Conservation (phyloP, 148 eudicot species). For the Spergularia bocconei region DNA sequence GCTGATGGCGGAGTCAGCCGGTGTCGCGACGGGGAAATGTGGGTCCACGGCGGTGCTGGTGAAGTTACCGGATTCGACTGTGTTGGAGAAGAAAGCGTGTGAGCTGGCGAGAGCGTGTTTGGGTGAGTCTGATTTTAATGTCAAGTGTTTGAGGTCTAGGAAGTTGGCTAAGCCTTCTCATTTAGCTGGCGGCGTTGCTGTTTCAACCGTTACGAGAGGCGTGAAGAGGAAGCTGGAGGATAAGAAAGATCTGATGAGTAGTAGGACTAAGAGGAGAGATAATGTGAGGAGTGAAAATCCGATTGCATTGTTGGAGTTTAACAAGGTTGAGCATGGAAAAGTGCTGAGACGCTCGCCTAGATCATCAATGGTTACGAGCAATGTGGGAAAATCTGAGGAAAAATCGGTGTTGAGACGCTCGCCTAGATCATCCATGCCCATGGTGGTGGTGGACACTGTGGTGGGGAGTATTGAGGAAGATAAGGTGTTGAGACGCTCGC, state of each 20-base stretch:
- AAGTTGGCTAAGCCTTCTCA: background rate
- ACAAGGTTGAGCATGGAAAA: background rate
- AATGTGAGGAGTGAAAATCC: too few relatives aligned
- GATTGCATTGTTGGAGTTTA: background rate
- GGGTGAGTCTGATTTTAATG: conserved; percentile 7
- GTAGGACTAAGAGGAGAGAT: conserved; percentile 1
- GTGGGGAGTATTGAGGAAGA: background rate
- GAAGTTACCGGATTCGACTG: background rate
- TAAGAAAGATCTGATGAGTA: background rate
- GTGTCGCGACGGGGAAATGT: background rate
- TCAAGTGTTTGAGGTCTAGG: conserved; percentile 24
- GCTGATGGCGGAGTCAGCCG: background rate
- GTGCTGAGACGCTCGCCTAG: conserved; percentile 14
- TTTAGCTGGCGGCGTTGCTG: background rate
- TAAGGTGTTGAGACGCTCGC: background rate
- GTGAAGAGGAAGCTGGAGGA: conserved; percentile 27
- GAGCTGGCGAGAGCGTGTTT: conserved; percentile 20
- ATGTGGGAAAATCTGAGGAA: background rate
- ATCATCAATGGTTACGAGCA: background rate
- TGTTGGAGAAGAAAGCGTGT: conserved; percentile 23
- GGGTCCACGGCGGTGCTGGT: conserved; percentile 17
- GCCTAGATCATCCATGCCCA: too few relatives aligned
- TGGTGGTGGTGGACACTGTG: background rate
- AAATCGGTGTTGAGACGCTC: background rate
- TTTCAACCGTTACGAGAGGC: background rate